Percentiles rank a stretch among this genome's conserved stretches.
These are phyloP conservation scores for Metarhizium sp. DNA, from an alignment of 2,329 filamentous ascomycete genomes.

Conservation along the genomic window DNA sequence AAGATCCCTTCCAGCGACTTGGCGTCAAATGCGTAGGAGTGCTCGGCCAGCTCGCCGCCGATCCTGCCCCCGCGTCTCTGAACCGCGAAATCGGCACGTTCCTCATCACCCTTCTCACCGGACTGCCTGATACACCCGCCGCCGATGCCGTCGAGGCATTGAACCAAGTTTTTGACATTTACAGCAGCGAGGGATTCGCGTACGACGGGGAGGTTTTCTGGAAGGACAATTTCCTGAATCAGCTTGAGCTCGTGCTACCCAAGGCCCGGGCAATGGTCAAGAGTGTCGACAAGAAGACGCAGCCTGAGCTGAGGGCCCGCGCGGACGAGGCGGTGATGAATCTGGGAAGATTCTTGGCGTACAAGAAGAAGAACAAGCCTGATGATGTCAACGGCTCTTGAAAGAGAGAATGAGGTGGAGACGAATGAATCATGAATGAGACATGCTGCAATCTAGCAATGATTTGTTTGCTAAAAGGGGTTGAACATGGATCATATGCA, in stretches of 20 bases:
- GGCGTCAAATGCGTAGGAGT: slow-evolving; percentile 60
- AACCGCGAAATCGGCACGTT: slow-evolving; percentile 58
- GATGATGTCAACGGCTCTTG: neutral
- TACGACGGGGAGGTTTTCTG: slow-evolving; percentile 58
- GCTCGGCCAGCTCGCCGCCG: slow-evolving; percentile 51
- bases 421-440: neutral
- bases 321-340: slow-evolving; percentile 55
- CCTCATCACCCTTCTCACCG: slow-evolving; percentile 44
- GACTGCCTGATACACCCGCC: slow-evolving; percentile 40
- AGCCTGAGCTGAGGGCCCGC: slow-evolving; percentile 45
- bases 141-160: slow-evolving; percentile 55
- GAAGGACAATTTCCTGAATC: slow-evolving; percentile 48
- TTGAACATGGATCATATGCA: neutral
- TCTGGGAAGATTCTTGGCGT: slow-evolving; percentile 50
- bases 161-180: slow-evolving; percentile 59
- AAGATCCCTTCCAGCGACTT: slow-evolving; percentile 52
- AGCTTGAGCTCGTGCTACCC: slow-evolving; percentile 44
- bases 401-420: neutral
- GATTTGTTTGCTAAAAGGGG: neutral
- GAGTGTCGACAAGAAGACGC: slow-evolving; percentile 49
- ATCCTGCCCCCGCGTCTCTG: slow-evolving; percentile 40
- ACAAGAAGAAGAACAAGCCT: slow-evolving; percentile 51
- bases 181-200: slow-evolving; percentile 48
- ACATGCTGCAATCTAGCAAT: neutral
- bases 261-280: slow-evolving; percentile 49